These are phyloP conservation scores for Pythium monospermum DNA, from an alignment of 352 stramenopile genomes.

Conservation along the genomic window DNA sequence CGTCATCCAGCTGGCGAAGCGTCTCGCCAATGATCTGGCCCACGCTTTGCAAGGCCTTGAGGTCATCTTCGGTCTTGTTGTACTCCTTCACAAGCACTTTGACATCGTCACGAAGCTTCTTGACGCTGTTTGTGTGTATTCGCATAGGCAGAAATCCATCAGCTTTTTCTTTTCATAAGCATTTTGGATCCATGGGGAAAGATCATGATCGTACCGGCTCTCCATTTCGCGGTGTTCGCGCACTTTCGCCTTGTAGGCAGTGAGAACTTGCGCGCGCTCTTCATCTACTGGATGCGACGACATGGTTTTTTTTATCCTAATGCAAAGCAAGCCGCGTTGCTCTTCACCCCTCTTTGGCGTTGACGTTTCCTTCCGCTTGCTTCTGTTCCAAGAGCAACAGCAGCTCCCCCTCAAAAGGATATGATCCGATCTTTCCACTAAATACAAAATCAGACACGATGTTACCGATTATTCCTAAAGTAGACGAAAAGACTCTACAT, in stretches of 20 bases:
- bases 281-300: conserved; percentile 64
- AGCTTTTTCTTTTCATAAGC: background rate
- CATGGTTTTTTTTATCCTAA: no score
- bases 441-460: background rate
- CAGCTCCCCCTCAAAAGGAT: conserved; percentile 21
- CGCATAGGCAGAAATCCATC: background rate
- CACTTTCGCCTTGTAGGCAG: conserved; percentile 95
- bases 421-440: conserved; percentile 14
- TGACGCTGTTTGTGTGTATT: conserved; percentile 65
- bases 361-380: conserved; percentile 12
- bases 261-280: conserved; percentile 91
- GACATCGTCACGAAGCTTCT: conserved; percentile 96
- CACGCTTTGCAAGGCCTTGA: conserved; percentile 94
- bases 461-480: background rate
- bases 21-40: conserved; percentile 99
- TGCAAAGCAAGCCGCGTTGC: no score
- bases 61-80: conserved; percentile 99
- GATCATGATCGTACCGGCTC: conserved; percentile 68
- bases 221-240: conserved; percentile 96
- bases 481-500: background rate
- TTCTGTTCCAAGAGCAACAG: conserved; percentile 12
- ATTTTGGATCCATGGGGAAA: no score
- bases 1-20: conserved; percentile 95
- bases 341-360: no score
- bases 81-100: conserved; percentile 95